Percentiles rank a stretch among this genome's conserved stretches.
phyloP scores from a whole-genome alignment of 2,329 filamentous ascomycete genomes.

The Alternaria solani region DNA sequence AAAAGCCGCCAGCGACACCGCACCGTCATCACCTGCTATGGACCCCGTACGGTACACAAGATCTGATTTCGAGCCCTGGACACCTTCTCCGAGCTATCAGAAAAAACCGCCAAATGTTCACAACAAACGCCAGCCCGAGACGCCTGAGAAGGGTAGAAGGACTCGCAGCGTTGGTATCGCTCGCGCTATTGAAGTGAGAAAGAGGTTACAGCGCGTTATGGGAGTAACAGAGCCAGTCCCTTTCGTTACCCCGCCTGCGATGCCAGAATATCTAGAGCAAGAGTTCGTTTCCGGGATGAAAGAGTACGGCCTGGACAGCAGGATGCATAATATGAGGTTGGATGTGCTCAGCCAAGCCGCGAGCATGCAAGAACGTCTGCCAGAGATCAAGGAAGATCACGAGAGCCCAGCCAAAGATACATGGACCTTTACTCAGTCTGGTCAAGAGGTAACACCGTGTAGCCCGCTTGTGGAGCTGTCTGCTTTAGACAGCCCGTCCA shows the following conservation, averaged over 20 bases:
- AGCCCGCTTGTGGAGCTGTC: not conserved
- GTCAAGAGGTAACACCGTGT: not conserved
- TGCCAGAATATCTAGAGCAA: constrained; percentile 15
- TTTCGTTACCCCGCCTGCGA: constrained; percentile 20
- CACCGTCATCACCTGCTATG: not conserved
- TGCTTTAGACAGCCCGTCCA: not conserved
- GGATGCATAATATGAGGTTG: not conserved
- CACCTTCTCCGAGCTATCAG: not conserved
- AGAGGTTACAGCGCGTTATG: constrained; percentile 22
- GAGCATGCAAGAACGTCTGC: not conserved
- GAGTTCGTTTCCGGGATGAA: constrained; percentile 12
- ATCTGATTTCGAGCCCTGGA: not conserved
- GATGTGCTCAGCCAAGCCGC: not conserved
- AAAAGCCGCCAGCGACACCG: not conserved
- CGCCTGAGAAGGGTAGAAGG: constrained; percentile 4
- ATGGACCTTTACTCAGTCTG: not conserved
- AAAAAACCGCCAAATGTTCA: not conserved
- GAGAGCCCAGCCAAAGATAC: not conserved
- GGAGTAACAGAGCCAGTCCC: constrained; percentile 19
- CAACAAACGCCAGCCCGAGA: not conserved
- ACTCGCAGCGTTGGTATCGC: constrained; percentile 1
- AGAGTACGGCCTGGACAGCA: constrained; percentile 15
- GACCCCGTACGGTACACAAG: not conserved
- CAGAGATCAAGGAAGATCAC: constrained; percentile 5
- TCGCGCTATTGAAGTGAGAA: constrained; percentile 11